Evolutionary conservation across 306 rosid genomes (phyloP).

Genomic region (Lithocarpus polystachyus): DNA sequence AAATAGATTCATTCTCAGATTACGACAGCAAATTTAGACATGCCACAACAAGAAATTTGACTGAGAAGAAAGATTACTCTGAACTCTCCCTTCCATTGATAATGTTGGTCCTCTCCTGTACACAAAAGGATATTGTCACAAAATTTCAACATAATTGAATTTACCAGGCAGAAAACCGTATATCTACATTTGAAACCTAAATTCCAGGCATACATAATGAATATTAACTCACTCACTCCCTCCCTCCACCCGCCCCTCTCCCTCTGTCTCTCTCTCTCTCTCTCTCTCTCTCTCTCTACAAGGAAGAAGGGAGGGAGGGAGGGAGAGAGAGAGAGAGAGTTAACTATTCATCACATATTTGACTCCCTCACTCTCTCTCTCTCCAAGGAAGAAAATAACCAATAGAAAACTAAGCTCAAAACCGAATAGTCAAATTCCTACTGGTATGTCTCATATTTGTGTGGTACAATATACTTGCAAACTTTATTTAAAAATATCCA

Average conservation of each 20-base stretch:
- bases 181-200: not conserved
- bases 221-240: not conserved
- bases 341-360: too few relatives aligned
- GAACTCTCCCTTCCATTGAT: conserved; percentile 47
- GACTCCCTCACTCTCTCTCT: too few relatives aligned
- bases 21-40: conserved; percentile 10
- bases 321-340: too few relatives aligned
- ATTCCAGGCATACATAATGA: not conserved
- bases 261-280: not conserved
- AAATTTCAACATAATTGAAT: conserved; percentile 6
- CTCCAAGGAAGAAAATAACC: too few relatives aligned
- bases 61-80: conserved; percentile 41
- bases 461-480: too few relatives aligned
- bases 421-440: too few relatives aligned
- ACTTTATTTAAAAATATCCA: not conserved
- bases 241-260: not conserved
- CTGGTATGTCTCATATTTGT: too few relatives aligned
- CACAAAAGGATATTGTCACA: conserved; percentile 16
- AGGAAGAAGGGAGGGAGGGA: too few relatives aligned
- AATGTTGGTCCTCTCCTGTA: conserved; percentile 53
- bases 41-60: conserved; percentile 5
- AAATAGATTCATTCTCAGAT: conserved; percentile 18
- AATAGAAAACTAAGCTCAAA: too few relatives aligned
- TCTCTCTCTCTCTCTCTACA: not conserved
- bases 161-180: conserved; percentile 20